phyloP scores from a whole-genome alignment of 352 stramenopile species.

The Phytopythium kandeliae region DNA sequence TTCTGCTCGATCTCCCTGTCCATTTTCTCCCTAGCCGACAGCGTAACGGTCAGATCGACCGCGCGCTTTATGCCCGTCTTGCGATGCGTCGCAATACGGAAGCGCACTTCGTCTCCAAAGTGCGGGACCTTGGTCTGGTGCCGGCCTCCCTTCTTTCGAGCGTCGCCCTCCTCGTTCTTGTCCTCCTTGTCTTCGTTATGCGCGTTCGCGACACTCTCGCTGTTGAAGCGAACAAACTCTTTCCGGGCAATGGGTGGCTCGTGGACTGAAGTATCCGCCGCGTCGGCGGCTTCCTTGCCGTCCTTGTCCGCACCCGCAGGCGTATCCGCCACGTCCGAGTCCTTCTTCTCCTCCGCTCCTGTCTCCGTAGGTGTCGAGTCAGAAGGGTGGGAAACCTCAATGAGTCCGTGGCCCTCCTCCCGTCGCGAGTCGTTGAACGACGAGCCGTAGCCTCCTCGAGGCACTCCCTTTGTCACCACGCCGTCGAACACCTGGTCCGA shows the following conservation, averaged over 20 bases:
- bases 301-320: background rate
- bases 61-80: slow-evolving; percentile 61
- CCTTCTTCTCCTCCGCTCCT: slow-evolving; percentile 9
- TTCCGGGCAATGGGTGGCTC: slow-evolving; percentile 16
- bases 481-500: slow-evolving; percentile 49
- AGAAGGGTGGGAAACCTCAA: slow-evolving; percentile 22
- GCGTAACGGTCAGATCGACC: slow-evolving; percentile 52
- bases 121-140: slow-evolving; percentile 23
- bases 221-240: slow-evolving; percentile 51
- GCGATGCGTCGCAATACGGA: slow-evolving; percentile 66
- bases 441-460: slow-evolving; percentile 22
- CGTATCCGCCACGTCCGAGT: background rate
- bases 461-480: slow-evolving; percentile 63
- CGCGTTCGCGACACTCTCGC: slow-evolving; percentile 28
- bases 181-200: slow-evolving; percentile 3
- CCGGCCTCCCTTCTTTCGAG: slow-evolving; percentile 7
- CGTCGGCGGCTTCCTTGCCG: slow-evolving; percentile 4
- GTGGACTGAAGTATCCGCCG: slow-evolving; percentile 5
- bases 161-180: slow-evolving; percentile 12
- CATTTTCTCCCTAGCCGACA: slow-evolving; percentile 53
- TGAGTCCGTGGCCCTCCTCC: slow-evolving; percentile 40
- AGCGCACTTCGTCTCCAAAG: slow-evolving; percentile 67
- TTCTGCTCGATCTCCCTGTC: slow-evolving; percentile 69
- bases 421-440: slow-evolving; percentile 25
- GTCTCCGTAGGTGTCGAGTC: no score